Conservation (phyloP, 2,329 filamentous ascomycete genomes). For the Arthrobotrys megalospora region DNA sequence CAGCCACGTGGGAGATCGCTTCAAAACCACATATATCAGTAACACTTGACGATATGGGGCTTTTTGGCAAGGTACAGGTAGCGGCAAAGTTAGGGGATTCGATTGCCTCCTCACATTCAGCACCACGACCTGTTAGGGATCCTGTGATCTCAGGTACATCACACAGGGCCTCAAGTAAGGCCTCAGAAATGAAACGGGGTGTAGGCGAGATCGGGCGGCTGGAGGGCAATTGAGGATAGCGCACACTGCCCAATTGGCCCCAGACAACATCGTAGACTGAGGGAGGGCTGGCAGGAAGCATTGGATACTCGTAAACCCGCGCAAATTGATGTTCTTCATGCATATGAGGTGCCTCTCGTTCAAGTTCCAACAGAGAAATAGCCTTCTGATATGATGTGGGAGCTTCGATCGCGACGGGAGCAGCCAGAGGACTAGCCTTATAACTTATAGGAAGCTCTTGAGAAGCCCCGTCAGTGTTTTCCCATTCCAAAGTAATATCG, state of each 20-base stretch:
- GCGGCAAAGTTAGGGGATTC: not conserved
- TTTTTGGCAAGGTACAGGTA: slow-evolving; percentile 9
- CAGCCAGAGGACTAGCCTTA: slow-evolving; percentile 16
- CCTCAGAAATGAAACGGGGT: not conserved
- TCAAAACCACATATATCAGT: not conserved
- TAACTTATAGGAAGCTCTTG: slow-evolving; percentile 23
- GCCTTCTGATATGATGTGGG: slow-evolving; percentile 10
- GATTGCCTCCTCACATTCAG: not conserved
- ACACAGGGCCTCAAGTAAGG: not conserved
- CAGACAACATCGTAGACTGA: not conserved
- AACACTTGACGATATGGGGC: slow-evolving; percentile 13
- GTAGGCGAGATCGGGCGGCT: slow-evolving; percentile 23
- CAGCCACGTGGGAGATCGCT: not conserved
- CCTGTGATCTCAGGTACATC: not conserved
- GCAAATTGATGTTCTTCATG: not conserved
- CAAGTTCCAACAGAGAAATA: slow-evolving; percentile 3
- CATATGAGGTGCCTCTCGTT: not conserved
- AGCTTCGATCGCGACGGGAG: not conserved
- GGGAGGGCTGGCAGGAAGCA: slow-evolving; percentile 39
- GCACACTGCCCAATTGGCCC: not conserved
- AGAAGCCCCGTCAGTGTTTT: not conserved
- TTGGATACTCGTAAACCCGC: slow-evolving; percentile 13
- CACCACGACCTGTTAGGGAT: not conserved
- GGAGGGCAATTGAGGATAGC: slow-evolving; percentile 11
- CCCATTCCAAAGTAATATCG: not conserved